Conservation (phyloP, 139 green algal genomes). For the Closterium sp. region DNA sequence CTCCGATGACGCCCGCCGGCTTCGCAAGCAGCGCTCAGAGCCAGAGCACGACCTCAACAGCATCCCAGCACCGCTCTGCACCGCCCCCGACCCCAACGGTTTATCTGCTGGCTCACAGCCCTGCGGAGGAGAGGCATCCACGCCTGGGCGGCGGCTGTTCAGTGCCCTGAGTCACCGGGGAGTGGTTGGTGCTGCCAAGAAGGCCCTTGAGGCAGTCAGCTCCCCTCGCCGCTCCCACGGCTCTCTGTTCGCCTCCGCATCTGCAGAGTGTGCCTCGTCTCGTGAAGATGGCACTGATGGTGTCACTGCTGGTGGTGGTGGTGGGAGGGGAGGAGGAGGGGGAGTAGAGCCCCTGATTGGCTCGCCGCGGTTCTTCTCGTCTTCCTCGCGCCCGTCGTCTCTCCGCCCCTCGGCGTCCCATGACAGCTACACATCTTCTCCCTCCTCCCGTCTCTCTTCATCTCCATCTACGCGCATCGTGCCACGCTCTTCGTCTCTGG, state of each 20-base stretch:
- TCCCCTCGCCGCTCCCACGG: neutral
- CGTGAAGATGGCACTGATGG: neutral
- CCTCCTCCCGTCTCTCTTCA: neutral
- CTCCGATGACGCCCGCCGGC: neutral
- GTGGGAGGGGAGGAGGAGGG: neutral
- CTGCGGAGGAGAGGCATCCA: neutral
- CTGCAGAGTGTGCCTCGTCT: neutral
- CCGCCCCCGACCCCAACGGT: neutral
- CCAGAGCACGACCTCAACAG: neutral
- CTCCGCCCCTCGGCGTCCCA: neutral
- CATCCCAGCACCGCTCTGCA: neutral
- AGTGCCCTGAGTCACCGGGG: neutral
- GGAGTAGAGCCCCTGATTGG: neutral
- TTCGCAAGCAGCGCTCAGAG: neutral
- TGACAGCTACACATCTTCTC: neutral
- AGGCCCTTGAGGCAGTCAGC: neutral
- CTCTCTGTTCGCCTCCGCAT: neutral
- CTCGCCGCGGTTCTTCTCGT: neutral
- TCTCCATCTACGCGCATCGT: neutral
- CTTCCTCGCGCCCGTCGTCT: neutral
- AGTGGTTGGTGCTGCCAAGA: neutral
- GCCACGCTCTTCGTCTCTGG: neutral
- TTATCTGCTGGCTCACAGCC: neutral
- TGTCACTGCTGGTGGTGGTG: neutral
- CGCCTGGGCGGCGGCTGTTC: neutral